Evolutionary conservation across 768 basidiomycete species (phyloP).

Genomic region (Leccinum barrowsii): DNA sequence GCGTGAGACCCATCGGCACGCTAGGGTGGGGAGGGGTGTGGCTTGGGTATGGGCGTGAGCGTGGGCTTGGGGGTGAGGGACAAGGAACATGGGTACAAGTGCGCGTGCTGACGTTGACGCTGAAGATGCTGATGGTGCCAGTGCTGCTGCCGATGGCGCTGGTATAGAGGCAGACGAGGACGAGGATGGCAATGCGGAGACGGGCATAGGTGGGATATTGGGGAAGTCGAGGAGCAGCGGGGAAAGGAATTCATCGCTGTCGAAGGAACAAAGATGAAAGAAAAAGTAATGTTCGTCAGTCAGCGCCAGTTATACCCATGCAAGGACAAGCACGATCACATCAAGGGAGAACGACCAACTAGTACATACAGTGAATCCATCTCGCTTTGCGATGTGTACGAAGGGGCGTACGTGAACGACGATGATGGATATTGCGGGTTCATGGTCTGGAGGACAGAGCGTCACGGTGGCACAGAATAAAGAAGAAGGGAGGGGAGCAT

Average conservation of each 20-base stretch:
- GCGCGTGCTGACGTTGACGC: neutral
- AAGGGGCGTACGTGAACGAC: neutral
- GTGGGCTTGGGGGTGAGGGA: neutral
- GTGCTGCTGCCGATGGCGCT: neutral
- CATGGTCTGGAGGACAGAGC: neutral
- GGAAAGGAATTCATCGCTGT: slow-evolving; percentile 18
- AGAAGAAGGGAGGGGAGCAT: neutral
- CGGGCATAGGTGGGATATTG: neutral
- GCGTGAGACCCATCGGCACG: slow-evolving; percentile 12
- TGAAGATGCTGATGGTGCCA: neutral
- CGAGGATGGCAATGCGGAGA: neutral
- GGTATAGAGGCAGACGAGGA: neutral
- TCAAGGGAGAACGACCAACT: neutral
- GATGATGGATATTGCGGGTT: neutral
- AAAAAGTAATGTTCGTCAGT: neutral
- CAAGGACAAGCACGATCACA: neutral
- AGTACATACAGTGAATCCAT: slow-evolving; percentile 14
- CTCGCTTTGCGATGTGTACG: neutral
- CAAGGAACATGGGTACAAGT: neutral
- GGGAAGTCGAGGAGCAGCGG: slow-evolving; percentile 5
- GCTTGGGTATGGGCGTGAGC: neutral
- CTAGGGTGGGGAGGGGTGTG: neutral
- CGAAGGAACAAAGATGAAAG: neutral
- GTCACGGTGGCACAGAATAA: neutral
- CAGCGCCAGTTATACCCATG: neutral